These are phyloP conservation scores for Chaetothyriales sp. DNA, from an alignment of 2,329 filamentous ascomycete genomes.

Conservation along the genomic window DNA sequence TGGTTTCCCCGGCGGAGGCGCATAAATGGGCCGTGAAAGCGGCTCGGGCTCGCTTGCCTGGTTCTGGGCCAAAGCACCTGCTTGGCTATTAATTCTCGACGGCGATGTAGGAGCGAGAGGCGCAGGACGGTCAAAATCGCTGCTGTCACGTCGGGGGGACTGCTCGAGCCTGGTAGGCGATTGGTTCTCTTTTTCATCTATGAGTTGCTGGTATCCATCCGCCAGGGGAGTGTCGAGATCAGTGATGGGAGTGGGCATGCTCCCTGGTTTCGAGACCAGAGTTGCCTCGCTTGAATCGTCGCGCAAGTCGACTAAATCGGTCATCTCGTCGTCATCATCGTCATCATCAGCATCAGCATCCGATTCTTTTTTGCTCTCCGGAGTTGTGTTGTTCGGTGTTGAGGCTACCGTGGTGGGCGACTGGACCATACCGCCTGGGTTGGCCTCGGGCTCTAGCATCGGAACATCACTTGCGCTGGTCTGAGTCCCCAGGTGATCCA, in stretches of 20 bases:
- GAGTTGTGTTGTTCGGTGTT: neutral
- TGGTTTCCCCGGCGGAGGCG: slow-evolving; percentile 25
- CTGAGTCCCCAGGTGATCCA: slow-evolving; percentile 11
- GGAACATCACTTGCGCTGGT: slow-evolving; percentile 10
- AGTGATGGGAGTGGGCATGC: neutral
- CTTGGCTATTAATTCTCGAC: slow-evolving; percentile 16
- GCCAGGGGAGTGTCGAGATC: slow-evolving; percentile 16
- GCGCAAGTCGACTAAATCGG: neutral
- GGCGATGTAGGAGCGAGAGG: slow-evolving; percentile 16
- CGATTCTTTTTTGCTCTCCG: slow-evolving; percentile 2
- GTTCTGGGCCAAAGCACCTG: slow-evolving; percentile 9
- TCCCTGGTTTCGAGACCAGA: slow-evolving; percentile 21
- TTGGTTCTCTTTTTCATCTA: slow-evolving; percentile 28
- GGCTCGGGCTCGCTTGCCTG: slow-evolving; percentile 2
- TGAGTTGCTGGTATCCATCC: slow-evolving; percentile 12
- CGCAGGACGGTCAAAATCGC: slow-evolving; percentile 19
- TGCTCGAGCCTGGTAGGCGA: slow-evolving; percentile 13
- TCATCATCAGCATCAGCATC: slow-evolving; percentile 1
- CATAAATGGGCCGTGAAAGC: slow-evolving; percentile 14
- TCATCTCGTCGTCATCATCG: slow-evolving; percentile 3
- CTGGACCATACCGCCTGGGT: slow-evolving; percentile 3
- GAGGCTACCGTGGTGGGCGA: slow-evolving; percentile 1
- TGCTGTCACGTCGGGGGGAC: slow-evolving; percentile 5
- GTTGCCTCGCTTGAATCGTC: slow-evolving; percentile 25
- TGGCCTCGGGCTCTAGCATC: slow-evolving; percentile 4